Percentiles rank a stretch among this genome's conserved stretches.
Conservation (phyloP, 306 rosid species). For the Canavalia ensiformis region DNA sequence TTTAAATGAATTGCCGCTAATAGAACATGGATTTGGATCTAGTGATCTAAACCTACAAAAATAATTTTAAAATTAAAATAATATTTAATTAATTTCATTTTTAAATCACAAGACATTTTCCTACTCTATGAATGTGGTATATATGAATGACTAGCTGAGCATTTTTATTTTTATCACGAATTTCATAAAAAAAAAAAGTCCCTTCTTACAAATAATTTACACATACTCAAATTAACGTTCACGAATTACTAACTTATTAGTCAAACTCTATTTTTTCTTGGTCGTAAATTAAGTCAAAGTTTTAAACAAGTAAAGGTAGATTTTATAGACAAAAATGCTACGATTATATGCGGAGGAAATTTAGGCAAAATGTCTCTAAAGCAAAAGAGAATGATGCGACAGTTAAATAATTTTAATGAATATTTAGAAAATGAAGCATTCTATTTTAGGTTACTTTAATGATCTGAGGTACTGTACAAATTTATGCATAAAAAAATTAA, state of each 20-base stretch:
- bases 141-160: too few species aligned
- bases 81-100: too few species aligned
- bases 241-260: background rate
- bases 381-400: constrained; percentile 49
- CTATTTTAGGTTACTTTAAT: background rate
- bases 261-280: background rate
- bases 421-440: background rate
- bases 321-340: background rate
- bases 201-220: background rate
- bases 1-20: too few species aligned
- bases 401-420: background rate
- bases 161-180: too few species aligned
- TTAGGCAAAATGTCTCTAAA: background rate
- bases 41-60: too few species aligned
- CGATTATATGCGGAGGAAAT: background rate
- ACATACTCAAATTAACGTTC: background rate
- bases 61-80: too few species aligned
- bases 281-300: background rate
- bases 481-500: background rate
- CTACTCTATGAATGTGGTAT: too few species aligned
- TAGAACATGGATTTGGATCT: too few species aligned
- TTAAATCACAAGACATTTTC: too few species aligned
- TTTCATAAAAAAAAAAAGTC: background rate
- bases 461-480: background rate
- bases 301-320: background rate